A percentile compares a stretch with the other conserved stretches of the same genome.
These are phyloP conservation scores for Carpinus fangiana DNA, from an alignment of 306 rosid genomes.

Conservation along the genomic window DNA sequence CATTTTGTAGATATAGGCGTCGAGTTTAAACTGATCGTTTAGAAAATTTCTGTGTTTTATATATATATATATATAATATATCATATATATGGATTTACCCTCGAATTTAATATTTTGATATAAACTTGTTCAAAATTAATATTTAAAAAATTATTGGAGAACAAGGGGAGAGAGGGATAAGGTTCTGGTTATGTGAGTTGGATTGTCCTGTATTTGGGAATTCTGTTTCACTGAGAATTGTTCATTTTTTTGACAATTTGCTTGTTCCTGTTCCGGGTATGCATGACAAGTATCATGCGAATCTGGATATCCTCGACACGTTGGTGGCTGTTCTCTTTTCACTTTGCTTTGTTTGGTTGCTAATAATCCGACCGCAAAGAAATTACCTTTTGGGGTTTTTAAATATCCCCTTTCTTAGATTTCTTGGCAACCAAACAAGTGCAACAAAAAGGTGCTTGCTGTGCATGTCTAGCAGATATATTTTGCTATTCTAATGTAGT, in stretches of 20 bases:
- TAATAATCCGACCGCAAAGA: conserved; percentile 2
- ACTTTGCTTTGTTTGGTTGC: not conserved
- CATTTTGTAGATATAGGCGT: not conserved
- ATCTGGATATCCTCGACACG: not conserved
- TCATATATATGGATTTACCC: not conserved
- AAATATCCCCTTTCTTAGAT: not conserved
- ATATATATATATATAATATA: not conserved
- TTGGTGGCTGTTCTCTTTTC: conserved; percentile 12
- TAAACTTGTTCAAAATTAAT: not conserved
- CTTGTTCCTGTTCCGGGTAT: not conserved
- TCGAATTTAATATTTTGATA: not conserved
- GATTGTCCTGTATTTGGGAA: not conserved
- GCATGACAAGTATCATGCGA: not conserved
- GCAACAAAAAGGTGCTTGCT: not conserved
- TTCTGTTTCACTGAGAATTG: not conserved
- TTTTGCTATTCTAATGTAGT: not conserved
- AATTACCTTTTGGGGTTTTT: not conserved
- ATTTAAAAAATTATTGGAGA: not conserved
- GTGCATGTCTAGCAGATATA: not conserved
- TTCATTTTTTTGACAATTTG: not conserved
- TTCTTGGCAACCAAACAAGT: not conserved
- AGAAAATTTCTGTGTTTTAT: not conserved
- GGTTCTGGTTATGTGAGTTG: not conserved
- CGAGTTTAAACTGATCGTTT: not conserved
- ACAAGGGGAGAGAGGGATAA: not conserved